Conservation (phyloP, 495 filamentous ascomycete genomes). For the Aspergillus baeticus region DNA sequence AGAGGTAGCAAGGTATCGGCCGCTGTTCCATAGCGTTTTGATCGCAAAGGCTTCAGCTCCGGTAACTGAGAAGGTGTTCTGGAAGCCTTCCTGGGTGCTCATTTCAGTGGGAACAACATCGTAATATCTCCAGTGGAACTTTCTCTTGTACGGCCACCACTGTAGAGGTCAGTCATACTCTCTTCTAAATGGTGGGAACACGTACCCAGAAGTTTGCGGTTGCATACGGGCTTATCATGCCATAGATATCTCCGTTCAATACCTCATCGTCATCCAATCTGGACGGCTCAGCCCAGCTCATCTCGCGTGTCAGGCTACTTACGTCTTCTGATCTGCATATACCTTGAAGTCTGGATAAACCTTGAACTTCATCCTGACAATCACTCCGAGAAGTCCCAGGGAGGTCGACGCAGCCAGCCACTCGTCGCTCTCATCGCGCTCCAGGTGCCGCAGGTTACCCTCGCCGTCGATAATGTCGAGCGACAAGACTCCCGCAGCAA, state of each 20-base stretch:
- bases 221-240: constrained; percentile 15
- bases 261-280: constrained; percentile 15
- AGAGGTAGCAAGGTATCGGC: constrained; percentile 8
- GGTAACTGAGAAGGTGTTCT: constrained; percentile 17
- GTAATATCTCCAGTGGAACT: constrained; percentile 20
- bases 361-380: constrained; percentile 17
- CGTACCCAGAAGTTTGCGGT: constrained; percentile 18
- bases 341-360: constrained; percentile 17
- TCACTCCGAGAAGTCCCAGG: constrained; percentile 13
- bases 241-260: constrained; percentile 14
- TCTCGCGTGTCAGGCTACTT: background rate
- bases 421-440: constrained; percentile 14
- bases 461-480: constrained; percentile 14
- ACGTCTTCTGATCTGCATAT: constrained; percentile 18
- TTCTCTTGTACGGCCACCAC: constrained; percentile 19
- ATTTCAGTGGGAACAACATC: constrained; percentile 10
- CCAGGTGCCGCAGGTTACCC: constrained; percentile 10
- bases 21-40: constrained; percentile 12
- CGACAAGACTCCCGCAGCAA: constrained; percentile 10
- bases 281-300: background rate
- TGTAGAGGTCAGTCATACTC: background rate
- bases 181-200: background rate
- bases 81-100: constrained; percentile 12
- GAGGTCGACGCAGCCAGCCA: constrained; percentile 18
- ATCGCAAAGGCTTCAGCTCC: constrained; percentile 9